Evolutionary conservation across 2,329 filamentous ascomycete genomes (phyloP).

Genomic region (Thelonectria olida): DNA sequence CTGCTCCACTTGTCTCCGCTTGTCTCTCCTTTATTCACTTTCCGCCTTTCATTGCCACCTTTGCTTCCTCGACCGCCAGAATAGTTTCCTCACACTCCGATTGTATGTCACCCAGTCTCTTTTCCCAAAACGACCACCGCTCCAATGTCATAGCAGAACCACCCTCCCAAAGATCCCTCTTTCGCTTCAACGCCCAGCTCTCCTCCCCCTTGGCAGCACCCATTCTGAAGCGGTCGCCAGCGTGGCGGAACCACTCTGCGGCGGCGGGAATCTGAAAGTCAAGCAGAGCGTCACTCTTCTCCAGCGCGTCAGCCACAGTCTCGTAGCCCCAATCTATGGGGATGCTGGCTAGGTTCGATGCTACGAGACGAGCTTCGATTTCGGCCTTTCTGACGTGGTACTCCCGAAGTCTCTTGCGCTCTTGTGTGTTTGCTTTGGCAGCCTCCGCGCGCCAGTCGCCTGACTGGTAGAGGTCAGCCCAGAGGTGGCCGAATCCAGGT

Average conservation of each 20-base stretch:
- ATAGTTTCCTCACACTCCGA: too few species aligned
- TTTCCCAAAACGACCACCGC: not conserved
- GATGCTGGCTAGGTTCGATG: not conserved
- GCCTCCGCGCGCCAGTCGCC: not conserved
- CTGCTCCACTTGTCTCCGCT: too few species aligned
- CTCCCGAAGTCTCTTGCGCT: not conserved
- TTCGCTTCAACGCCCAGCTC: not conserved
- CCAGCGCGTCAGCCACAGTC: not conserved
- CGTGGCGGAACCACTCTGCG: not conserved
- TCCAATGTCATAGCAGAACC: not conserved
- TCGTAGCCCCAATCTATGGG: not conserved
- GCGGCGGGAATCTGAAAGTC: not conserved
- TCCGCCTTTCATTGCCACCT: not conserved
- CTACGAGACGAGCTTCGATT: not conserved
- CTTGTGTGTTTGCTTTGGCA: not conserved
- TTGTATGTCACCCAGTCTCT: not conserved
- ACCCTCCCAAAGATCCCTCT: not conserved
- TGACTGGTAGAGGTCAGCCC: not conserved
- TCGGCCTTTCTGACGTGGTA: not conserved
- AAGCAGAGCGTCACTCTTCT: not conserved
- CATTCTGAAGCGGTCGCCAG: not conserved
- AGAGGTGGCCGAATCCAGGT: not conserved
- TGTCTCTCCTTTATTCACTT: too few species aligned
- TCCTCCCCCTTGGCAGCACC: not conserved
- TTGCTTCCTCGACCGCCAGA: not conserved